Evolutionary conservation across 345 rosid genomes (phyloP), one percentile per base, ranked within the genome.

Genomic region (Nasturtium officinale): DNA sequence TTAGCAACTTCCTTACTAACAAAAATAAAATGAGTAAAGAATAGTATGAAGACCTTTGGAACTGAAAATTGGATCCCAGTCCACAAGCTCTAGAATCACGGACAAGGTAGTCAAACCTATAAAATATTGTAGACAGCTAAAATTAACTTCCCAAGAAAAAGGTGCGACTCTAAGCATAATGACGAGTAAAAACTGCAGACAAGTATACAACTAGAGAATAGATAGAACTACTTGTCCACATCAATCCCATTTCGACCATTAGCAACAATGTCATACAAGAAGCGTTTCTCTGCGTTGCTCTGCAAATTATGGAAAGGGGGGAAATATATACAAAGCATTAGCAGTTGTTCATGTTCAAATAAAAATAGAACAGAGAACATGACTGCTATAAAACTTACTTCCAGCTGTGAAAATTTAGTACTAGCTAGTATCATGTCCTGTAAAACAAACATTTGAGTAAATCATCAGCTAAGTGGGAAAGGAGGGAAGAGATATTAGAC

Each of bases 211-310:
- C 35, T 42, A 51, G 37, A 0, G 21, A 46, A 6, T 26, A 54
- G 28, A 46, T 3, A 46, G 54, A 57, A 86, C 66, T 85, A 85
- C 92, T 94, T 94, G 85, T 94, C 98, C 69, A 94, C 98, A 29
- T 94, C 98, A 67, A 94, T 87, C 74, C 98, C 97, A 79, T 89
- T 94, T 78, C 91, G 88, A 72, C 98, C 98, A 81, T 94, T 94
- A 69, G 98, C 97, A 70, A 94, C 98, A 81, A 94, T 89, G 73
- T 94, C 98, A 82, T 89, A 91, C 79, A 94, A 80, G 84, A 88
- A 94, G 30, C 74, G 85, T 74, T 91, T 94, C 81, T 87, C 96
- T 46, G 37, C 75, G 25, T 81, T 64, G 57, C 77, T 79, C 97
- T 91, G 69, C 69, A 81, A 61, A 57, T 23, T 30, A 71, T 9